Base-by-base conservation (phyloP, 495 filamentous ascomycete genomes). In the Penicillium tannophilum region DNA sequence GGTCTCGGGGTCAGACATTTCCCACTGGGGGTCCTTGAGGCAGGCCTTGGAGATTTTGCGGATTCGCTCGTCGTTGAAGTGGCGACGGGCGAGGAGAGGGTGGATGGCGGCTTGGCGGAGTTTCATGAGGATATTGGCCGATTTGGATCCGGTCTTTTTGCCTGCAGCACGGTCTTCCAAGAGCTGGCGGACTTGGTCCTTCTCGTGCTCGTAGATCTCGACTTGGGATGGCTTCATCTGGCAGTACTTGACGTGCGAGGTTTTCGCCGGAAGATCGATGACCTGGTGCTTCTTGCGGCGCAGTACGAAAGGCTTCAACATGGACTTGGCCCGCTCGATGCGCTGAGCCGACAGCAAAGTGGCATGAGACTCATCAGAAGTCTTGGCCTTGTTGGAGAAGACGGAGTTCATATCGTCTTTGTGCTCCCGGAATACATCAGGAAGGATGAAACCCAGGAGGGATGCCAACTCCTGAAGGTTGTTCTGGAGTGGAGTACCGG, bases 231-330 rank as follows among this genome's bases (percentile, higher is more conserved):
- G 66, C 52, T 89, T 89, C 78, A 97, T 83, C 26, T 88, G 79
- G 66, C 92, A 96, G 64, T 88, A 88, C 59, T 91, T 86, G 2
- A 98, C 84, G 10, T 84, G 82, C 31, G 84, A 82, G 16, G 80
- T 88, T 76, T 98, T 98, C n/a, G 80, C 76, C 0, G 94, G 92
- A 20, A 98, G 77, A 60, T 94, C 86, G 11, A 97, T 80, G n/a
- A 98, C 95, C 62, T 97, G 92, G 45, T 90, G 87, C 75, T 98
- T 98, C 76, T 94, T 93, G 6, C 94, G 83, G 39, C 95, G 91
- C 0, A 98, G 76, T 24, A 98, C 90, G 68, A 98, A 98, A 0
- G 94, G 94, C 36, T 93, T 90, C 71, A 98, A 86, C 81, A 98
- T 97, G 0, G 91, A 90, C 45, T 91, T 88, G 0, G 94, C 94